phyloP scores from a whole-genome alignment of 345 rosid species.

The Ailanthus altissimus region DNA sequence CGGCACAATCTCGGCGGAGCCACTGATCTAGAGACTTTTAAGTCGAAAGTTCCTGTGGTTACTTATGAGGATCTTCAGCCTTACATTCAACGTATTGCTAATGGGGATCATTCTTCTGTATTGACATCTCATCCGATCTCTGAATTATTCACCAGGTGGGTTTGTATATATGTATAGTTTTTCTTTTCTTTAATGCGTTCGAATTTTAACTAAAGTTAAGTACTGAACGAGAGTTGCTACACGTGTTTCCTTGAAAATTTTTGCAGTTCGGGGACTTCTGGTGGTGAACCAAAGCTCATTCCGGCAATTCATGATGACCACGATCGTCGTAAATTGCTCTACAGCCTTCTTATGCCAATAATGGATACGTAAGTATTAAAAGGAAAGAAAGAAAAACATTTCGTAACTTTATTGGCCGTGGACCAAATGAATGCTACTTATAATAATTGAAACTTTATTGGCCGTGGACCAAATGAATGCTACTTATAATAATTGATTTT shows the following conservation, averaged over 20 bases:
- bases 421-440: no score
- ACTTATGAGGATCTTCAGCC: constrained; percentile 86
- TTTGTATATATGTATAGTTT: no score
- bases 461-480: no score
- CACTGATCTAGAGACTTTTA: constrained; percentile 62
- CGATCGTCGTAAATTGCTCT: constrained; percentile 76
- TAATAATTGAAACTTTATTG: no score
- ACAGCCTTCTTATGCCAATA: constrained; percentile 86
- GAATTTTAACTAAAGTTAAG: no score
- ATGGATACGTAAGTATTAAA: constrained; percentile 80
- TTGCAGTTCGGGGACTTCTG: constrained; percentile 91
- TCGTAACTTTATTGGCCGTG: no score
- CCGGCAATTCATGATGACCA: constrained; percentile 83
- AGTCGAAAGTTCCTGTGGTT: constrained; percentile 68
- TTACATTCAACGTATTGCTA: constrained; percentile 83
- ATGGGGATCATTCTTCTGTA: constrained; percentile 82
- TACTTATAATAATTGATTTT: no score
- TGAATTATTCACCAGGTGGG: constrained; percentile 83
- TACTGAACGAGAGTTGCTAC: no score
- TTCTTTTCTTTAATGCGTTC: no score
- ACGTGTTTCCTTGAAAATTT: no score
- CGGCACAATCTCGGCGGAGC: constrained; percentile 41
- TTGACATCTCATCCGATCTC: constrained; percentile 76
- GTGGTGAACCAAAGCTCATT: constrained; percentile 90
- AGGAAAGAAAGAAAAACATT: no score